These are phyloP conservation scores for Lachnellula hyalina DNA, from an alignment of 2,329 filamentous ascomycete genomes.

Conservation along the genomic window DNA sequence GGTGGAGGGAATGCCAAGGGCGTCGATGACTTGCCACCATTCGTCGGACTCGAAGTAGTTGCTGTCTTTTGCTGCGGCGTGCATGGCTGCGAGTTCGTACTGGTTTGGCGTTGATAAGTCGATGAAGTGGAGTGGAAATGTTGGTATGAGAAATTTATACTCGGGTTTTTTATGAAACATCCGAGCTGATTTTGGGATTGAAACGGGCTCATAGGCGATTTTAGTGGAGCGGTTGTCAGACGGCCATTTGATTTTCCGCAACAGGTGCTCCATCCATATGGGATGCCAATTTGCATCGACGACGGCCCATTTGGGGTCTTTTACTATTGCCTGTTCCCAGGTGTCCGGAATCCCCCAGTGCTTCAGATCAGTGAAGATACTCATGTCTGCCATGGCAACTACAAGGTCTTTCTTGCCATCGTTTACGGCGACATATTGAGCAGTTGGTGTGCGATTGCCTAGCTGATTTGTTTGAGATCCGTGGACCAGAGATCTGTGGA, in stretches of 20 bases:
- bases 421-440: constrained; percentile 89
- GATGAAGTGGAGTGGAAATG: constrained; percentile 58
- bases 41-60: constrained; percentile 62
- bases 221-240: constrained; percentile 35
- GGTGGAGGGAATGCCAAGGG: constrained; percentile 65
- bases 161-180: constrained; percentile 40
- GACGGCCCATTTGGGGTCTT: constrained; percentile 60
- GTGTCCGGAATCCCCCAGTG: neutral
- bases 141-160: constrained; percentile 22
- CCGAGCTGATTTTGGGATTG: constrained; percentile 69
- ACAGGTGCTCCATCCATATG: constrained; percentile 60
- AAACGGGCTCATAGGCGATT: constrained; percentile 86
- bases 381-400: constrained; percentile 95
- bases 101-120: constrained; percentile 78
- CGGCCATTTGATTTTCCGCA: constrained; percentile 52
- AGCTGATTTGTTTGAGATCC: neutral
- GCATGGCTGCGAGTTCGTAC: constrained; percentile 76
- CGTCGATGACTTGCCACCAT: constrained; percentile 80
- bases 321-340: neutral
- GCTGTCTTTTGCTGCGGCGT: constrained; percentile 59
- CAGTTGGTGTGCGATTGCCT: constrained; percentile 55
- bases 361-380: constrained; percentile 42
- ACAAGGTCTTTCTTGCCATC: constrained; percentile 75
- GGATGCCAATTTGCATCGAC: constrained; percentile 84
- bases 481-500: neutral